Percentiles rank a stretch among this genome's conserved stretches.
Evolutionary conservation across 164 flowering plant genomes (phyloP).

Genomic region (Buxus sempervirens): DNA sequence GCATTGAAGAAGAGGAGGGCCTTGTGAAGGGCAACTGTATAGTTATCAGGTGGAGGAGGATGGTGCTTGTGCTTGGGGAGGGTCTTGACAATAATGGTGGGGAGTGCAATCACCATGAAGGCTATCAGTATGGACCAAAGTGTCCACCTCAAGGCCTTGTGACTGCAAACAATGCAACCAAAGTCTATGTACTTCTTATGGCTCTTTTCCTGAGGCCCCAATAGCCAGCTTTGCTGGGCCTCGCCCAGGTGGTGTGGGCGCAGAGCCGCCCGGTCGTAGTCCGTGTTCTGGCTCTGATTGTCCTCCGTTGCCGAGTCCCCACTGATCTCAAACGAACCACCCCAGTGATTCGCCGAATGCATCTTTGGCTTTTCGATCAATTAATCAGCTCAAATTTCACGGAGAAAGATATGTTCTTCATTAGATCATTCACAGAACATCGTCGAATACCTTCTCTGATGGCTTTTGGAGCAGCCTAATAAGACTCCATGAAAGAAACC

Average conservation of each 20-base stretch:
- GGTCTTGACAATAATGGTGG: slow-evolving; percentile 52
- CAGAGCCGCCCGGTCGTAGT: slow-evolving; percentile 50
- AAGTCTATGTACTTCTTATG: slow-evolving; percentile 66
- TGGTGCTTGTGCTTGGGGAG: slow-evolving; percentile 45
- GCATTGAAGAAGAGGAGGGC: slow-evolving; percentile 88
- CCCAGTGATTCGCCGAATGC: slow-evolving; percentile 63
- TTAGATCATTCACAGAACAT: neutral
- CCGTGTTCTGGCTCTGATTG: slow-evolving; percentile 33
- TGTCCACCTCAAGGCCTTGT: slow-evolving; percentile 50
- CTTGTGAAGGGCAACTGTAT: slow-evolving; percentile 69
- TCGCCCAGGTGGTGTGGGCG: slow-evolving; percentile 39
- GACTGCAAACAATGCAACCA: slow-evolving; percentile 66
- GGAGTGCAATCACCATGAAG: slow-evolving; percentile 55
- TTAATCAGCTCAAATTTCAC: neutral
- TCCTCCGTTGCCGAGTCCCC: slow-evolving; percentile 33
- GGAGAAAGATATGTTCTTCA: neutral
- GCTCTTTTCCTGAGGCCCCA: slow-evolving; percentile 38
- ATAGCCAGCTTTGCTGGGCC: slow-evolving; percentile 76
- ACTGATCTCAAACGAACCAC: slow-evolving; percentile 64
- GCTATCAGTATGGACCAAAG: slow-evolving; percentile 30
- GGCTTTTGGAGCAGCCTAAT: no score
- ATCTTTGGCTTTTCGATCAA: slow-evolving; percentile 17
- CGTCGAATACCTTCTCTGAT: neutral
- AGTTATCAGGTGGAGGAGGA: slow-evolving; percentile 56
- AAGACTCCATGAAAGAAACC: no score